Base-by-base conservation (phyloP, 352 stramenopile species). In the Pythium sp. region DNA sequence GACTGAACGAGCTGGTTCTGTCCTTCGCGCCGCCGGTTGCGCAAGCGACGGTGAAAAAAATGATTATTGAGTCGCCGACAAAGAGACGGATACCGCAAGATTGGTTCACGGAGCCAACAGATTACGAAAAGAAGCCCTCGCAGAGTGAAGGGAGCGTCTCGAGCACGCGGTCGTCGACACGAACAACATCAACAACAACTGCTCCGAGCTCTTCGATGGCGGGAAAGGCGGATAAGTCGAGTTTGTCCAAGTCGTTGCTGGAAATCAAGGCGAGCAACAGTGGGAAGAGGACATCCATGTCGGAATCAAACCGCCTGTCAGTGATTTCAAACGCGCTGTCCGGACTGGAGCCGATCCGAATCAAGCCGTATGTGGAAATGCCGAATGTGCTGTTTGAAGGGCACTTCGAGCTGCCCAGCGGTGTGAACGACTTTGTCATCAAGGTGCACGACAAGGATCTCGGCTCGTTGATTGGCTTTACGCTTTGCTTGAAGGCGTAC, bases 371-470 rank as follows among this genome's bases (percentile, higher is more conserved):
- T 58, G 75, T 73, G 22, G 68, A 84, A 12, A 62, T 93, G 6
- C 82, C 82, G 32, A 47, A 55, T 26, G 58, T 60, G 34, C 63
- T 96, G 47, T 75, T 71, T 47, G 83, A 92, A 24, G 86, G 86
- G 2, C 85, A 94, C 61, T 83, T 93, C 56, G 85, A 94, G 46
- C 73, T 94, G 1, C 86, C 84, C 0, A 72, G 77, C 11, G 83
- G 88, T 22, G 72, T 94, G 20, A 92, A 93, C 65, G 84, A 81
- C 36, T 92, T 87, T 51, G 82, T 91, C 14, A 84, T 94, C n/a
- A 83, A 88, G 38, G 80, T 94, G 26, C 79, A 92, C 58, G 86
- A 94, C 59, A 88, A 92, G 49, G 88, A 96, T 36, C 73, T 94
- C 43, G 86, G 88, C 12, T 92, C 88, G 8, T 63, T 96, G 9